A percentile compares a stretch with the other conserved stretches of the same genome.
Evolutionary conservation across 2,329 filamentous ascomycete genomes (phyloP).

Genomic region (Rutstroemia sp.): DNA sequence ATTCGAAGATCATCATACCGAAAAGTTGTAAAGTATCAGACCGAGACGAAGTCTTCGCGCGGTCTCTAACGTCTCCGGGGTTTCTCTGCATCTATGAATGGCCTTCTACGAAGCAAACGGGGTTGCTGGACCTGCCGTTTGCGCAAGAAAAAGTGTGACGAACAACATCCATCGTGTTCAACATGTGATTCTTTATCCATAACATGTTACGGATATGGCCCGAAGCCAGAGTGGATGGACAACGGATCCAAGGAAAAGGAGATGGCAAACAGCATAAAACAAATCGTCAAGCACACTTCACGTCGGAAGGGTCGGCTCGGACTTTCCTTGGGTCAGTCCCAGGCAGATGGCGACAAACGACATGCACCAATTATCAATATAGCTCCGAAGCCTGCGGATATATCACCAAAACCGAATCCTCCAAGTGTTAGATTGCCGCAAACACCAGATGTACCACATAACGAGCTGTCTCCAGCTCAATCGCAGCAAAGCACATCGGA

Average conservation of each 20-base stretch:
- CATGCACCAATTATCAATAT: constrained; percentile 1
- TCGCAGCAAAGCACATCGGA: not conserved
- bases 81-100: not conserved
- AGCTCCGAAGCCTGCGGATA: not conserved
- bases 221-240: constrained; percentile 27
- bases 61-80: not conserved
- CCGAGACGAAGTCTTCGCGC: no score
- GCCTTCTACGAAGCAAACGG: not conserved
- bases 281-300: constrained; percentile 49
- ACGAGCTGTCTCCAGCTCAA: not conserved
- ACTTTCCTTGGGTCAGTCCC: constrained; percentile 1
- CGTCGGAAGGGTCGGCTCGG: constrained; percentile 29
- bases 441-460: not conserved
- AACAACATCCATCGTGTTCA: constrained; percentile 41
- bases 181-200: constrained; percentile 46
- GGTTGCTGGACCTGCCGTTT: constrained; percentile 40
- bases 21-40: no score
- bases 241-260: constrained; percentile 34
- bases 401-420: not conserved
- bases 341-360: constrained; percentile 3
- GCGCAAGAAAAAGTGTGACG: constrained; percentile 54
- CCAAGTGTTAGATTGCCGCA: not conserved
- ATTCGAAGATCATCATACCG: no score
- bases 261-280: constrained; percentile 46
- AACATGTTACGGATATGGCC: constrained; percentile 44